Base-by-base conservation (phyloP, 2,329 filamentous ascomycete genomes). In the Endothia cerciana region DNA sequence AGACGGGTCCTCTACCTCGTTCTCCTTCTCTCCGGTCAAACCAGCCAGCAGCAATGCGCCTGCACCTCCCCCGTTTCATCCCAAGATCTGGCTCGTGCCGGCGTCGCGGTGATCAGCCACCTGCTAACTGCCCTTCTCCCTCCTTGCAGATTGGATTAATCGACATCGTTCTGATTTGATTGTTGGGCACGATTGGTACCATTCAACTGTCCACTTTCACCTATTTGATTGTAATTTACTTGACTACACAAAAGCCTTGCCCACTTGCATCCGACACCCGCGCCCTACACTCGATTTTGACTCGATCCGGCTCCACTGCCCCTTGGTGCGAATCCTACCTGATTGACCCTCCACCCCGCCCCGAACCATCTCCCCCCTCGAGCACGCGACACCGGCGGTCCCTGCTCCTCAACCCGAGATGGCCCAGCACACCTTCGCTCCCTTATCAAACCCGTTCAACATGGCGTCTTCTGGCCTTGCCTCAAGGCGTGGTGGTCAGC, bases 381-480 rank as follows among this genome's bases (percentile, higher is more conserved):
- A 85, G 81, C 79, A 72, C 90, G 96, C 90, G 91, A 97, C 94
- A 90, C 94, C 88, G 94, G 94, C 87, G 93, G 93, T 95, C 92
- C 97, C 56, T 41, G 66, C 66, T 68, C 61, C n/a, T 56, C 51
- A 49, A 85, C 91, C 93, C 95, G 93, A 96, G 87, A 98, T 98
- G 94, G 92, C 93, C 83, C 94, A 93, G 85, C 92, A 89, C 84
- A 87, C 89, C 79, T 91, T 91, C 78, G 82, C 86, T 77, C 84
- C 90, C 78, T 83, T 40, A 2, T 43, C 87, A 76, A 87, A 87
- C 78, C 89, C 88, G 73, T 84, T 97, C 73, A 88, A 89, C 75
- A 88, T 92, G 81, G 83, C 87, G 81, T 84, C 87, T 69, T 88
- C 91, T 71, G 92, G 93, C 74, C 91, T 97, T 75, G 93, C 92